These are phyloP conservation scores for Leishmania tropica DNA, from an alignment of 208 protist species.

Conservation along the genomic window DNA sequence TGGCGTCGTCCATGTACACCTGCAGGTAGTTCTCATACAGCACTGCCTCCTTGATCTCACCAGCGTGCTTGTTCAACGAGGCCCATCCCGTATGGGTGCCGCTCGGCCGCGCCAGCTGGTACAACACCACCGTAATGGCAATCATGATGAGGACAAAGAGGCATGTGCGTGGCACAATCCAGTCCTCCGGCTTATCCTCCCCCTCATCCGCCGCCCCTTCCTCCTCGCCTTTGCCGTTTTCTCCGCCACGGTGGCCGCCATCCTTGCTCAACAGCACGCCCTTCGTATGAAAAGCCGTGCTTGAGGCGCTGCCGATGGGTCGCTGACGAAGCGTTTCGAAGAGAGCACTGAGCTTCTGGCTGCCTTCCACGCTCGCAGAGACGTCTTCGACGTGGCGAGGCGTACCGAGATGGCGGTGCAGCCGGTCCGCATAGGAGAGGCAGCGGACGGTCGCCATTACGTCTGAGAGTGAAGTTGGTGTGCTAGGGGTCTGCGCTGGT, in stretches of 20 bases:
- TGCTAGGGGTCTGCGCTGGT: neutral
- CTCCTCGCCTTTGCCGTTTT: slow-evolving; percentile 17
- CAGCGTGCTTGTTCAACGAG: slow-evolving; percentile 45
- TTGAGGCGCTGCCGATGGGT: neutral
- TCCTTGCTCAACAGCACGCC: slow-evolving; percentile 10
- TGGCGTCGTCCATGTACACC: slow-evolving; percentile 55
- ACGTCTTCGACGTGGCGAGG: neutral
- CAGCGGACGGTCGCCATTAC: slow-evolving; percentile 3
- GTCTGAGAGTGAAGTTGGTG: neutral
- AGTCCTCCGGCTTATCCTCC: slow-evolving; percentile 49
- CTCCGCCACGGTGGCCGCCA: slow-evolving; percentile 9
- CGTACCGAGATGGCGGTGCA: slow-evolving; percentile 1
- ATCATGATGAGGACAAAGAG: slow-evolving; percentile 69
- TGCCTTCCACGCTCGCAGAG: neutral
- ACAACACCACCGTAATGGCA: slow-evolving; percentile 48
- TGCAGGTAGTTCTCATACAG: slow-evolving; percentile 69
- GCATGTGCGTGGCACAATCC: slow-evolving; percentile 54
- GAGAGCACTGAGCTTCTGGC: slow-evolving; percentile 2
- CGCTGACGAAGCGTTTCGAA: neutral
- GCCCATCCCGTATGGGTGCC: slow-evolving; percentile 56
- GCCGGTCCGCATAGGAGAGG: neutral
- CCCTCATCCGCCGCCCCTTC: slow-evolving; percentile 25
- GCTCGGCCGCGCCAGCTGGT: slow-evolving; percentile 41
- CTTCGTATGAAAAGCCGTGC: neutral
- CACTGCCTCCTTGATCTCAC: slow-evolving; percentile 38